Evolutionary conservation across 805 yeast genomes (phyloP), one percentile per base, ranked within the genome.

Genomic region (Yueomyces sinensis): DNA sequence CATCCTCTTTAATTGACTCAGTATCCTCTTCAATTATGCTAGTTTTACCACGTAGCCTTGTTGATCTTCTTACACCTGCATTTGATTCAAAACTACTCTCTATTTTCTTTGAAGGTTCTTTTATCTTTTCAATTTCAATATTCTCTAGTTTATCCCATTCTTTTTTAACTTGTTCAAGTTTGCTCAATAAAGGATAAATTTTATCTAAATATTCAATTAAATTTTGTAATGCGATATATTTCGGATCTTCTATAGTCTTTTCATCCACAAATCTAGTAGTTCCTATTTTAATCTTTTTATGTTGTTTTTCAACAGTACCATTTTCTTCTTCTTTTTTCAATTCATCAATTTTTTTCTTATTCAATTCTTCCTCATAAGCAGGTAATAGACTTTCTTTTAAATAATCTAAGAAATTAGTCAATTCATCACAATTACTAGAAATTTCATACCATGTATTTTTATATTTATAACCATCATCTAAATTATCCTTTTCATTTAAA

Each of bases 371-470:
- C 13, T n/a, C 14, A n/a, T 25, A 25, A 6, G 13, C 6, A n/a
- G 28, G 28, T 25, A 25, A 25, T 25, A 25, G 13, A 11, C 7
- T 13, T 9, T 30, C 35, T 34, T 30, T 31, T 33, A 19, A 24
- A 14, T 17, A 34, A 38, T 34, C 39, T 1, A 47, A 19, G n/a
- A 50, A 47, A 13, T 44, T 36, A 19, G 38, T 34, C 18, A 50
- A 28, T 6, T 48, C 37, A 13, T 36, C 37, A n/a, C 37, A 17
- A 36, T 49, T 42, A 32, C 46, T 41, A 20, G 50, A 46, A 33
- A 49, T 36, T 37, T 49, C 51, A 35, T 43, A 45, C 54, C 54
- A 49, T 33, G 47, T 47, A 19, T 19, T 23, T 4, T 15, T 13
- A 9, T 31, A 38, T 29, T 41, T 39, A n/a, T n/a, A n/a, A n/a